Conservation (phyloP, 2,329 filamentous ascomycete genomes). For the Xylaria sp. region DNA sequence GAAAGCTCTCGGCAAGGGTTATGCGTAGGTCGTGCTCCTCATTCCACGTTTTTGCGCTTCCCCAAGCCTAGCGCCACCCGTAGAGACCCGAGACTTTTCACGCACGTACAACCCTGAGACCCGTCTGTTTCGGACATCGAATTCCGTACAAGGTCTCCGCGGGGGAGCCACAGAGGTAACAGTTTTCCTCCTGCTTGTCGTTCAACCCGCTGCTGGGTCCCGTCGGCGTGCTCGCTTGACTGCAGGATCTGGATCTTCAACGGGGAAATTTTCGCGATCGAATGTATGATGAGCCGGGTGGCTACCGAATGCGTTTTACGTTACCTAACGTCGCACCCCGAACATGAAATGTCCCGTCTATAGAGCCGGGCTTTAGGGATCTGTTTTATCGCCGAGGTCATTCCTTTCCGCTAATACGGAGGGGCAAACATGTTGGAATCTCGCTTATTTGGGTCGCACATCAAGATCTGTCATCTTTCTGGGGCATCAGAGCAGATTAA, state of each 20-base stretch:
- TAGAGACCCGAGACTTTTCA: slow-evolving; percentile 33
- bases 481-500: neutral
- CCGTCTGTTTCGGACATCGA: slow-evolving; percentile 35
- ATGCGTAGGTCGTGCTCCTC: slow-evolving; percentile 30
- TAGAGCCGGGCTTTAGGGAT: slow-evolving; percentile 14
- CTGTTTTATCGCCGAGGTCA: slow-evolving; percentile 9
- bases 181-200: slow-evolving; percentile 20
- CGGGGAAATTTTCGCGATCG: slow-evolving; percentile 46
- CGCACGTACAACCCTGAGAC: slow-evolving; percentile 19
- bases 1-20: slow-evolving; percentile 5
- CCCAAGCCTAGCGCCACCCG: slow-evolving; percentile 27
- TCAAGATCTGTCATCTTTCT: neutral
- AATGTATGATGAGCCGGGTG: slow-evolving; percentile 8
- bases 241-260: slow-evolving; percentile 45
- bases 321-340: slow-evolving; percentile 8
- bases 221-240: slow-evolving; percentile 42
- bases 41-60: slow-evolving; percentile 36
- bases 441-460: slow-evolving; percentile 33
- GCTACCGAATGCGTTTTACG: slow-evolving; percentile 29
- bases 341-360: neutral
- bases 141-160: slow-evolving; percentile 20
- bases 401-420: neutral
- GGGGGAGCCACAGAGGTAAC: slow-evolving; percentile 30
- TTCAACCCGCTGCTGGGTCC: slow-evolving; percentile 38
- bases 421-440: slow-evolving; percentile 2